Conservation (phyloP, 768 basidiomycete genomes). For the Hortiboletus flavorubellus region DNA sequence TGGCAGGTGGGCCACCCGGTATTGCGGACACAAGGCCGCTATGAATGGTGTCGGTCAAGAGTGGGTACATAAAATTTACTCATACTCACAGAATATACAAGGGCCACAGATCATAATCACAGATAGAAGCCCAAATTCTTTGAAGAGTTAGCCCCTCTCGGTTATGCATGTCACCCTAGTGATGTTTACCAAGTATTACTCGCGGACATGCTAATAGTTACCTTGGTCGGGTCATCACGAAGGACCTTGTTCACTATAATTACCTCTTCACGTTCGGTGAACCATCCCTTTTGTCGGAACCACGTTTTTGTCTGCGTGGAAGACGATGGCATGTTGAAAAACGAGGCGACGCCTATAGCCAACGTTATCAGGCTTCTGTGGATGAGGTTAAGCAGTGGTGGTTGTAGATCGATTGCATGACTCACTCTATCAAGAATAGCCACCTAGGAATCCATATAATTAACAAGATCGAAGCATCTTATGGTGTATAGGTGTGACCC, state of each 20-base stretch:
- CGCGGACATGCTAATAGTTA: background rate
- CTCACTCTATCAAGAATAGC: slow-evolving; percentile 32
- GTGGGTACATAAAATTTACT: background rate
- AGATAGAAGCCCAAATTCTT: slow-evolving; percentile 50
- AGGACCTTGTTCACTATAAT: slow-evolving; percentile 61
- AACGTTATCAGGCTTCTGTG: slow-evolving; percentile 39
- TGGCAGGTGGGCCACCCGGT: slow-evolving; percentile 43
- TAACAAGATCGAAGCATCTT: background rate
- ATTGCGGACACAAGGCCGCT: slow-evolving; percentile 55
- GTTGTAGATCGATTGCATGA: background rate
- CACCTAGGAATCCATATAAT: slow-evolving; percentile 31
- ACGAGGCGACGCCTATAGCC: slow-evolving; percentile 49
- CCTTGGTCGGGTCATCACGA: slow-evolving; percentile 47
- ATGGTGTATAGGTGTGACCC: slow-evolving; percentile 4
- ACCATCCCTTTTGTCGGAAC: slow-evolving; percentile 61
- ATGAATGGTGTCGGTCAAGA: background rate
- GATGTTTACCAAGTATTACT: background rate
- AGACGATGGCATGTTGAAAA: slow-evolving; percentile 58
- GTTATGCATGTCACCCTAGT: slow-evolving; percentile 58
- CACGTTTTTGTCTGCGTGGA: slow-evolving; percentile 57
- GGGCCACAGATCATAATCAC: slow-evolving; percentile 67
- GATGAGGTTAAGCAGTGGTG: background rate
- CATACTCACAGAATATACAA: slow-evolving; percentile 47
- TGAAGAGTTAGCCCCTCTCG: slow-evolving; percentile 53
- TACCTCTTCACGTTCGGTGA: slow-evolving; percentile 56